Evolutionary conservation across 345 rosid species (phyloP).

Genomic region (Gossypium herbaceum): DNA sequence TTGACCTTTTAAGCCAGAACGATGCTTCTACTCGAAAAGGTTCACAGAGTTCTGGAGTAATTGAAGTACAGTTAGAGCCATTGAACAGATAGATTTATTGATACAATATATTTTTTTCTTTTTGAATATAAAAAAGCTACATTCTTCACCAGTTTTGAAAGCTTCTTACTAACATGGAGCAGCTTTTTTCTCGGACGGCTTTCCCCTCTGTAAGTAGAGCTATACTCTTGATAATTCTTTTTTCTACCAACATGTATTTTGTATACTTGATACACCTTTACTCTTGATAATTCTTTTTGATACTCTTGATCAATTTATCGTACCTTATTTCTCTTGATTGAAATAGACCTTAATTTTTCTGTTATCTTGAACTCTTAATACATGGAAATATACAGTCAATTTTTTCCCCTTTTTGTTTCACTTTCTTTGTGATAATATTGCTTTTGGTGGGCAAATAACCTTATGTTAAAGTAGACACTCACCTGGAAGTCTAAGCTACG

Average conservation of each 20-base stretch:
- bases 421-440: too few species aligned
- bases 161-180: constrained; percentile 8
- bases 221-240: not conserved
- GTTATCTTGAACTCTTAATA: too few species aligned
- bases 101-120: not conserved
- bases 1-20: constrained; percentile 59
- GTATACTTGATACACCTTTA: not conserved
- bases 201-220: constrained; percentile 15
- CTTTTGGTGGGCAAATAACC: too few species aligned
- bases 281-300: not conserved
- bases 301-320: not conserved
- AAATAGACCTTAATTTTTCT: too few species aligned
- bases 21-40: constrained; percentile 42
- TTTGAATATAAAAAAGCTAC: constrained; percentile 13
- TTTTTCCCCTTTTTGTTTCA: too few species aligned
- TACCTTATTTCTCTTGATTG: too few species aligned
- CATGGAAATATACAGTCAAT: too few species aligned
- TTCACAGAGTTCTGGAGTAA: constrained; percentile 36
- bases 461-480: too few species aligned
- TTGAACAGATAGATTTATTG: constrained; percentile 46
- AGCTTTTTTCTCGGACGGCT: constrained; percentile 14
- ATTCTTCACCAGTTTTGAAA: constrained; percentile 21
- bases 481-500: too few species aligned
- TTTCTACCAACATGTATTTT: not conserved
- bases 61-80: constrained; percentile 95